Evolutionary conservation across 441 rosid genomes (phyloP).

Genomic region (Euphorbia schlechtendalii): DNA sequence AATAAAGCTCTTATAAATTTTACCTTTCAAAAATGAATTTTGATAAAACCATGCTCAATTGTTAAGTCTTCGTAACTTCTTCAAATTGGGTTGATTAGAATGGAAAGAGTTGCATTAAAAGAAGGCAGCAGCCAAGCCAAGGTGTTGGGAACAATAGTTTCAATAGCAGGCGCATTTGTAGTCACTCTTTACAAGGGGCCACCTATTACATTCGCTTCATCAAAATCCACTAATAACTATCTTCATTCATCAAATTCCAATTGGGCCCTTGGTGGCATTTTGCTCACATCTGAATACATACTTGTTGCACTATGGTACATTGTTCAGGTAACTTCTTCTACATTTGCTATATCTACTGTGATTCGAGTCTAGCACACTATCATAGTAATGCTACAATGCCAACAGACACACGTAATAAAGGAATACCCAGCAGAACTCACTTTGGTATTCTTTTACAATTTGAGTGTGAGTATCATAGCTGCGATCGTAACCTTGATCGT

Average conservation of each 20-base stretch:
- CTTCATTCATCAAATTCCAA: constrained; percentile 19
- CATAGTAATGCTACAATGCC: too few species aligned
- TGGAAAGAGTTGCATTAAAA: constrained; percentile 39
- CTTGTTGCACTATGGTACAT: constrained; percentile 26
- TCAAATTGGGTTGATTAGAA: constrained; percentile 21
- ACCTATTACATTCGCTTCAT: constrained; percentile 16
- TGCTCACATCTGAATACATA: constrained; percentile 23
- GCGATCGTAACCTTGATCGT: constrained; percentile 16
- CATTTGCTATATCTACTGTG: too few species aligned
- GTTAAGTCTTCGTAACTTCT: neutral
- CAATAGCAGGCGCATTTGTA: constrained; percentile 50
- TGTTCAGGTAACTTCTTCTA: constrained; percentile 32
- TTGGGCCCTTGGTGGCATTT: constrained; percentile 26
- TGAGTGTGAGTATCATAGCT: constrained; percentile 16
- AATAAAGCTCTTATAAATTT: too few species aligned
- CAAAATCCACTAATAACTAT: neutral
- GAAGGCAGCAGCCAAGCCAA: constrained; percentile 49
- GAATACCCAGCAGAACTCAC: constrained; percentile 47
- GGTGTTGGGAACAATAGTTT: constrained; percentile 49
- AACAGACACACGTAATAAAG: constrained; percentile 50
- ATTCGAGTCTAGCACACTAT: too few species aligned
- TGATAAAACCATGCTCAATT: too few species aligned
- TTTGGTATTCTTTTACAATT: constrained; percentile 33
- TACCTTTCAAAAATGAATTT: too few species aligned
- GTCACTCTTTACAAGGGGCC: constrained; percentile 54